phyloP scores from a whole-genome alignment of 176 grass and related monocot species.

The Carex parvula region DNA sequence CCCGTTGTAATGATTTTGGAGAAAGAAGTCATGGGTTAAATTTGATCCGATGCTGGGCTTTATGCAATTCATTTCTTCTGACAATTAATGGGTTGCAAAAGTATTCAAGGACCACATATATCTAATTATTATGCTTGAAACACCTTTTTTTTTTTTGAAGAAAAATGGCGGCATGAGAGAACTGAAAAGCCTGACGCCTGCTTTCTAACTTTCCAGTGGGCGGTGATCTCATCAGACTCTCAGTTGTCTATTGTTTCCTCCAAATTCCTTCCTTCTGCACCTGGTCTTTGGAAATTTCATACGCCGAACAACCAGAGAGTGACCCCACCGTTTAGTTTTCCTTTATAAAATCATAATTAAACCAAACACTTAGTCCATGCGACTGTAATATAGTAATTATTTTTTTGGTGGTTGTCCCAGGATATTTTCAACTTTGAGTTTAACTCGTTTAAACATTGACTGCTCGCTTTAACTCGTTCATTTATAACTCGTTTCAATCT shows the following conservation, averaged over 20 bases:
- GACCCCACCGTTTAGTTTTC: background rate
- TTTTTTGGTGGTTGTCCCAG: background rate
- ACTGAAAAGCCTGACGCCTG: slow-evolving; percentile 13
- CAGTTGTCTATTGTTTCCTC: background rate
- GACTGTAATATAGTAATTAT: background rate
- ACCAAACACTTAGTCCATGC: background rate
- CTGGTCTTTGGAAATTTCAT: background rate
- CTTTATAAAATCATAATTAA: background rate
- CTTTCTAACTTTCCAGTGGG: slow-evolving; percentile 19
- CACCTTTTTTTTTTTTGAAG: slow-evolving; percentile 23
- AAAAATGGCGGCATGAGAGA: slow-evolving; percentile 25
- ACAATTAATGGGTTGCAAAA: background rate
- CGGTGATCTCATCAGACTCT: background rate
- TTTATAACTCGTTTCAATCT: too few species aligned
- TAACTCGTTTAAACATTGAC: too few species aligned
- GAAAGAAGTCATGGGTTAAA: too few species aligned
- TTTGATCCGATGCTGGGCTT: too few species aligned
- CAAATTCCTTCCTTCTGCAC: background rate
- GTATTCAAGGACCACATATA: background rate
- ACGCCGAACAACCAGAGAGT: background rate
- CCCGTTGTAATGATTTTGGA: too few species aligned
- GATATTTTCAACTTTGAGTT: background rate
- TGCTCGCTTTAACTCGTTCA: too few species aligned
- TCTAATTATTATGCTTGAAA: background rate
- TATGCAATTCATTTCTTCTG: background rate